Conservation (phyloP, 1,284 basidiomycete species). For the Ustilago trichophora region DNA sequence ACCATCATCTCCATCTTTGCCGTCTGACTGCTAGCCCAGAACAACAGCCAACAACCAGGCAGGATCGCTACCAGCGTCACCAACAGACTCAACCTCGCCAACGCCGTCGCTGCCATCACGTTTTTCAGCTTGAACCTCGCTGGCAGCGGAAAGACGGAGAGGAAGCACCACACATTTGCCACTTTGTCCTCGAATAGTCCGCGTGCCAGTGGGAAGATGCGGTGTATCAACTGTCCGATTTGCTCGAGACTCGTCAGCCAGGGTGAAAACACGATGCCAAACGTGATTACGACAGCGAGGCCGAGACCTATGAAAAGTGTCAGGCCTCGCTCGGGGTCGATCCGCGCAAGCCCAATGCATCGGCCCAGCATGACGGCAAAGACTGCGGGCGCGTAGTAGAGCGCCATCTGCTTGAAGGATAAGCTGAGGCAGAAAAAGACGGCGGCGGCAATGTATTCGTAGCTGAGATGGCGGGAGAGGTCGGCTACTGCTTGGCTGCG, state of each 20-base stretch:
- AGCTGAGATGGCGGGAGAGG: slow-evolving; percentile 59
- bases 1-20: slow-evolving; percentile 60
- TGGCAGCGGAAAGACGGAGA: slow-evolving; percentile 57
- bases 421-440: slow-evolving; percentile 83
- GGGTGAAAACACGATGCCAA: slow-evolving; percentile 77
- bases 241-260: slow-evolving; percentile 75
- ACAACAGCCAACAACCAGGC: slow-evolving; percentile 56
- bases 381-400: slow-evolving; percentile 87
- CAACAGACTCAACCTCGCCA: slow-evolving; percentile 66
- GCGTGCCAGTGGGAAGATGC: slow-evolving; percentile 88
- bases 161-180: slow-evolving; percentile 83
- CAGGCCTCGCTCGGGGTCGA: slow-evolving; percentile 73
- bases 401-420: slow-evolving; percentile 92
- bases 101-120: slow-evolving; percentile 32
- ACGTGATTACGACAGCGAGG: slow-evolving; percentile 69
- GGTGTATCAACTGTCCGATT: slow-evolving; percentile 74
- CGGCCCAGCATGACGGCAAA: slow-evolving; percentile 65
- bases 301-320: slow-evolving; percentile 77
- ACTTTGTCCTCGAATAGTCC: slow-evolving; percentile 97
- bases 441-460: slow-evolving; percentile 75
- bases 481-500: slow-evolving; percentile 38
- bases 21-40: slow-evolving; percentile 54
- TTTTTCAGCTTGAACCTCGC: slow-evolving; percentile 51
- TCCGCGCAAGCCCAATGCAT: slow-evolving; percentile 79
- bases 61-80: slow-evolving; percentile 66